These are phyloP conservation scores for Lomentospora prolificans DNA, from an alignment of 2,329 filamentous ascomycete genomes.

Conservation along the genomic window DNA sequence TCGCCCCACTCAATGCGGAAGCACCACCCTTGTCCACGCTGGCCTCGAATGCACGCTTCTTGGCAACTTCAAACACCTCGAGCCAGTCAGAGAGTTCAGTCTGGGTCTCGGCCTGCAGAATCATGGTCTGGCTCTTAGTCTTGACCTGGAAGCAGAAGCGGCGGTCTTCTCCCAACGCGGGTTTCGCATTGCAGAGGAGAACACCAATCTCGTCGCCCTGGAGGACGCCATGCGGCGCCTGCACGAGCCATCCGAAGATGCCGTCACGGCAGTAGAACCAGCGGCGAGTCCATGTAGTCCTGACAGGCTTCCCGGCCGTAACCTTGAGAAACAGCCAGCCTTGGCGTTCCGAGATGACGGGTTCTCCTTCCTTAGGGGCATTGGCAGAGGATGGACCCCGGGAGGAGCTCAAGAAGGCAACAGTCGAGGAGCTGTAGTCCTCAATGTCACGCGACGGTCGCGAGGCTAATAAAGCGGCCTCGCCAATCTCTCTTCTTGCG, in stretches of 20 bases:
- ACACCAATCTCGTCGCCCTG: constrained; percentile 96
- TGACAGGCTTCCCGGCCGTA: constrained; percentile 75
- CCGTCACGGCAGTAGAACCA: constrained; percentile 97
- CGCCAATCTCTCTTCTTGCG: constrained; percentile 74
- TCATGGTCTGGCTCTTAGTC: constrained; percentile 83
- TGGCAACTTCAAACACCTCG: constrained; percentile 83
- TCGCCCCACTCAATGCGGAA: constrained; percentile 38
- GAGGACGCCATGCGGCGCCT: constrained; percentile 75
- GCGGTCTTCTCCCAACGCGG: constrained; percentile 83
- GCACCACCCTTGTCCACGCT: constrained; percentile 44
- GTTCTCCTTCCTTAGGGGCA: constrained; percentile 33
- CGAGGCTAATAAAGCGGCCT: constrained; percentile 57
- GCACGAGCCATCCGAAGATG: constrained; percentile 89
- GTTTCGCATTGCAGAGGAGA: constrained; percentile 83
- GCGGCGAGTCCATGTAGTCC: constrained; percentile 79
- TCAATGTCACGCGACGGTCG: constrained; percentile 88
- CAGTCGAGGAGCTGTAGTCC: constrained; percentile 82
- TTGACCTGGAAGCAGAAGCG: constrained; percentile 98
- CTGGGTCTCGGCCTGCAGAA: constrained; percentile 90
- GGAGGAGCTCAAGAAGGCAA: constrained; percentile 74
- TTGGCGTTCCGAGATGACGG: constrained; percentile 67
- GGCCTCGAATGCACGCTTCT: constrained; percentile 80
- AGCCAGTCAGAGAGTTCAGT: constrained; percentile 90
- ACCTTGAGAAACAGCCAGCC: constrained; percentile 85
- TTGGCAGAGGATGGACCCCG: constrained; percentile 57